Base-by-base conservation (phyloP, 768 basidiomycete genomes). In the Aureoboletus auriporus region DNA sequence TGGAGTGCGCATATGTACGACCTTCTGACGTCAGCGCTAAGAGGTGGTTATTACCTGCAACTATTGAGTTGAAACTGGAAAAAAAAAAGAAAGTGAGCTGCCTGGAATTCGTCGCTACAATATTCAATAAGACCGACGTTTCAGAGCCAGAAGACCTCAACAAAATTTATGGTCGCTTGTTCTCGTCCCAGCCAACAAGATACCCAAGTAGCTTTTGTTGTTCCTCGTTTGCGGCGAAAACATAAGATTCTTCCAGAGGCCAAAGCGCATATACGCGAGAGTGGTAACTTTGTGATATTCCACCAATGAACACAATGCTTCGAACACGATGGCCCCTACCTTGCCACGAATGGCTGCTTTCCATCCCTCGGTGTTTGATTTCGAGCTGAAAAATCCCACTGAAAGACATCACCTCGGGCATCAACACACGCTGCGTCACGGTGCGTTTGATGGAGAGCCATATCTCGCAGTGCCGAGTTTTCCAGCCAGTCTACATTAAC, bases 381-480 rank as follows among this genome's bases (percentile, higher is more conserved):
- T 54, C 7, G 61, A 53, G 13, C 72, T 72, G 53, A 74, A 75
- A 64, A 82, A 86, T 0, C 77, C 89, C 89, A 93, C 56, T 91
- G 88, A 58, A 89, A 86, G 3, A 90, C 83, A 56, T 93, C 84
- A 23, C 90, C 91, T 31, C 78, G 75, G 8, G 80, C 81, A 59
- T 92, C 89, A 16, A 92, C 79, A 52, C 86, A 89, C 12, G 83
- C 89, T 1, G 80, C 86, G 53, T 23, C 20, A 23, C 20, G 20
- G 20, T 86, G 81, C 29, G 68, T 70, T 48, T 77, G 72, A 45
- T 89, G 82, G 26, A 92, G 67, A 11, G 75, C 80, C 33, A 92
- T 62, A 58, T 92, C 88, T 8, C 88, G 80, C 12, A 93, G 71
- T 5, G 88, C 86, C 40, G 83, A 74, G 47, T 78, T 77, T 44